Evolutionary conservation across 139 green algal species (phyloP), one percentile per base, ranked within the genome.

Genomic region (Eudorina sp.): DNA sequence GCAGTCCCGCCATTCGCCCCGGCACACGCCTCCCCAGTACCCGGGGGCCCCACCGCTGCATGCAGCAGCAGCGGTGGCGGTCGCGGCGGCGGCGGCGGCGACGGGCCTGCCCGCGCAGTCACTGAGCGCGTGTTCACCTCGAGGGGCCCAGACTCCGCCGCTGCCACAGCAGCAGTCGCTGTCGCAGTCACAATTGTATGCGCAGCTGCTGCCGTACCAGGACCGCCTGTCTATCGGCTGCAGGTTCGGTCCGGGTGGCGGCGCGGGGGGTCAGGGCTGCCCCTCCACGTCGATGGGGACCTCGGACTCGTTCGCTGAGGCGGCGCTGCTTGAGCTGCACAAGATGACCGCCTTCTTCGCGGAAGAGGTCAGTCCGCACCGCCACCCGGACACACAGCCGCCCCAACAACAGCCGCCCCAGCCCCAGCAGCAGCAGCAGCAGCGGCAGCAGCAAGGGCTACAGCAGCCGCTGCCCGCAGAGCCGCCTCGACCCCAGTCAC

Each of bases 291-390:
- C n/a, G n/a, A n/a, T n/a, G n/a, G 34, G 34, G 34, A 9, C 31
- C 5, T 76, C 34, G 2, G 68, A 48, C 27, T 53, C 43, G 23
- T 48, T 25, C 13, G 45, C 19, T 23, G n/a, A 48, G 48, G 8
- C 7, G 34, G 76, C 51, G 18, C 27, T 31, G 53, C 36, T 53
- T 27, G 76, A 84, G 18, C 19, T 72, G 18, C 76, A 38, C 34
- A 70, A 72, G 38, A 29, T 84, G 76, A 21, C 23, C 21, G 8
- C 34, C 27, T 53, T 53, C 53, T 85, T 85, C 66, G 78, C 9
- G 5, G 78, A 85, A 1, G 78, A 85, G 13, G 51, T 64, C 43
- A 40, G 48, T 16, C 38, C 13, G 7, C 7, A 51, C 3, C 36
- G 18, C 34, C 31, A 46, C 9, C 68, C 62, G 13, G 27, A 72